Base-by-base conservation (phyloP, 2,329 filamentous ascomycete genomes). In the Aspergillus fumigatus region DNA sequence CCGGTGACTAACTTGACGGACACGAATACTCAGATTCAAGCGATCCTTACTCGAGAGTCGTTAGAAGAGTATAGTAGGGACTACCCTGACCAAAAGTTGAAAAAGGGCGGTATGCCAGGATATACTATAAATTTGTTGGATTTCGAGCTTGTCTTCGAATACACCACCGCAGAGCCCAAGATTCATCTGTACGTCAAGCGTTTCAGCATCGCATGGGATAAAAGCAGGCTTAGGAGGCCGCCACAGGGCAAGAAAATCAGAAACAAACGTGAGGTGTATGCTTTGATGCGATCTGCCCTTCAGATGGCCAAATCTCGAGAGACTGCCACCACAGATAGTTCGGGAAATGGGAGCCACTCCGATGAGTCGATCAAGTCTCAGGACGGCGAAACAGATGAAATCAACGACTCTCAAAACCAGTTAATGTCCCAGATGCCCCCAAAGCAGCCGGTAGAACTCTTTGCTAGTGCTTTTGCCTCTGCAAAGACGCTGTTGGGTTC, bases 81-180 rank as follows among this genome's bases (percentile, higher is more conserved):
- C 35, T 59, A 53, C 5, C 60, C 63, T 3, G 57, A 61, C 5
- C 53, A 53, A 11, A 61, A 56, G 23, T 23, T 23, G 21, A 23
- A 23, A 23, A 23, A 23, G 21, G 21, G 3, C 21, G 53, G 58
- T 9, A 66, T 65, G 5, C 63, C 59, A 52, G 73, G 69, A 4
- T 65, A 66, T 17, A 26, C 63, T 4, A 61, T 75, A 25, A 64
- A 70, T 52, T 57, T 77, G 48, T 49, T 62, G 2, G 65, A 70
- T 40, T 74, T 75, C 55, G 67, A 72, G 47, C 58, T 77, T 21
- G 65, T 75, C 50, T 65, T 76, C 45, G 63, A 64, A 35, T 68
- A 72, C 59, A 59, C 63, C 29, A 55, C 54, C 10, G 53, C 59
- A 3, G 41, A 55, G 3, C 64, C 70, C 4, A 62, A 65, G 8